Conservation (phyloP, 805 yeast genomes). For the Yarrowia sp. region DNA sequence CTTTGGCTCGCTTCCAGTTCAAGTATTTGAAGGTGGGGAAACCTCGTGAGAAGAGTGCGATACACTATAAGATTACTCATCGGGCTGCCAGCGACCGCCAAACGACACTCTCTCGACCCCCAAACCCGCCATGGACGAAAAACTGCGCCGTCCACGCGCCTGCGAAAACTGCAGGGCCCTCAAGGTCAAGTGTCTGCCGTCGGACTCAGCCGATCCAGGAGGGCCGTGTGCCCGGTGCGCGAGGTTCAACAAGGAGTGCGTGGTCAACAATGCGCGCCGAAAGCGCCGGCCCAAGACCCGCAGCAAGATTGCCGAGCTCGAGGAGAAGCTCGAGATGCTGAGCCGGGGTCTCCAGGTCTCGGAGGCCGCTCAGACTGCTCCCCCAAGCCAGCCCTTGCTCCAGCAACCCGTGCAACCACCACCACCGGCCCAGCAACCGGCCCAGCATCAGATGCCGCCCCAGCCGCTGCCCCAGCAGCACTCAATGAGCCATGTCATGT, state of each 20-base stretch:
- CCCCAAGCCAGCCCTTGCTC: neutral
- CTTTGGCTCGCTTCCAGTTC: conserved; percentile 17
- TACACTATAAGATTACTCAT: conserved; percentile 23
- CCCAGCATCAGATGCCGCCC: neutral
- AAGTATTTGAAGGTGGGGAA: conserved; percentile 7
- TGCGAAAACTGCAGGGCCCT: conserved; percentile 64
- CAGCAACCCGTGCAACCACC: neutral
- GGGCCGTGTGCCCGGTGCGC: conserved; percentile 75
- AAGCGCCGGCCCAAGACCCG: conserved; percentile 48
- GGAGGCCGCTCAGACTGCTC: neutral
- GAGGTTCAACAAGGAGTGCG: conserved; percentile 62
- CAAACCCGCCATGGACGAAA: conserved; percentile 11
- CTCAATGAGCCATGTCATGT: neutral
- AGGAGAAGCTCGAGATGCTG: conserved; percentile 29
- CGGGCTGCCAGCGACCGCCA: too few species aligned
- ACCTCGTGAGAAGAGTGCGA: neutral
- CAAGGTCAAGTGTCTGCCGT: conserved; percentile 81
- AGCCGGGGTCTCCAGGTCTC: neutral
- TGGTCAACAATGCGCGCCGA: conserved; percentile 60
- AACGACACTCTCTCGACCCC: neutral
- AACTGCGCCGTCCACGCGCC: conserved; percentile 33
- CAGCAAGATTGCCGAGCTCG: conserved; percentile 28
- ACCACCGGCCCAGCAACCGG: neutral
- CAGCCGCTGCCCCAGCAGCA: neutral
- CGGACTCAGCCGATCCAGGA: conserved; percentile 53